These are phyloP conservation scores for Tetrahymena borealis DNA, from an alignment of 73 alveolate genomes.

Conservation along the genomic window DNA sequence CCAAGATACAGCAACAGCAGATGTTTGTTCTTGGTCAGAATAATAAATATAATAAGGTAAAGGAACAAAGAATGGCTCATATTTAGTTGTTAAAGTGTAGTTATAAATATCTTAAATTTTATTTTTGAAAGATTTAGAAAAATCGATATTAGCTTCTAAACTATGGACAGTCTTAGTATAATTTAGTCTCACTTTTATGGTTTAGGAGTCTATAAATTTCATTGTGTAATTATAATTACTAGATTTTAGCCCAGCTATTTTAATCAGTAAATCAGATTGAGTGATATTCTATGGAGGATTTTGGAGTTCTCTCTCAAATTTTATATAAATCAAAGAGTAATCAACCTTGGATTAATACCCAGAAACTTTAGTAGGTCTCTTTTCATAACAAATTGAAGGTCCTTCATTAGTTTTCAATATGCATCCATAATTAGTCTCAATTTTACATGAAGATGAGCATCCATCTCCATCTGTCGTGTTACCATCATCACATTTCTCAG, in stretches of 20 bases:
- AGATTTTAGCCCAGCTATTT: neutral
- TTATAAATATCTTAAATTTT: neutral
- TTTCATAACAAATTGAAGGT: neutral
- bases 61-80: neutral
- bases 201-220: neutral
- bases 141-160: neutral
- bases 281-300: neutral
- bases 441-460: neutral
- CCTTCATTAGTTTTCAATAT: neutral
- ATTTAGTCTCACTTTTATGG: neutral
- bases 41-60: neutral
- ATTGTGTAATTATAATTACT: neutral
- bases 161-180: neutral
- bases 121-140: neutral
- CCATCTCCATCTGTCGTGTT: neutral
- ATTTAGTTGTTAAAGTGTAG: neutral
- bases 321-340: neutral
- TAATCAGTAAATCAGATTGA: neutral
- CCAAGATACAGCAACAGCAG: neutral
- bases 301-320: neutral
- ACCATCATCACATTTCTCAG: neutral
- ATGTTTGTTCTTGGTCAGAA: neutral
- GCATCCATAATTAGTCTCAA: neutral
- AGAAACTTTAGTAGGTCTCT: neutral
- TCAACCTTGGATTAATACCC: neutral